Evolutionary conservation across 2,329 filamentous ascomycete genomes (phyloP).

Genomic region (Pezicula rhizophila): DNA sequence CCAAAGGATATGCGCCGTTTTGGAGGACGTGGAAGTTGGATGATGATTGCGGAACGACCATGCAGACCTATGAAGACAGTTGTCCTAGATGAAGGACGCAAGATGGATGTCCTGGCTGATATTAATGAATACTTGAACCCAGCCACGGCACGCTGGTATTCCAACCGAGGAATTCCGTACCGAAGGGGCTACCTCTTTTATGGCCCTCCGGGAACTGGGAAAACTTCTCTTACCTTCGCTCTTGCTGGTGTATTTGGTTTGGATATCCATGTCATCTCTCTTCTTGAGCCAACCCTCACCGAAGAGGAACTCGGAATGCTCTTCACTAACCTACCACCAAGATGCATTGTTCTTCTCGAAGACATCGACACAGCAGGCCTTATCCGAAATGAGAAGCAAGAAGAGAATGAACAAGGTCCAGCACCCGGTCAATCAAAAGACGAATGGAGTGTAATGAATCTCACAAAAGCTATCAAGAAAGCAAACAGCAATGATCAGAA

Average conservation of each 20-base stretch:
- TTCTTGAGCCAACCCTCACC: constrained; percentile 53
- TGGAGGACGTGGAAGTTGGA: constrained; percentile 42
- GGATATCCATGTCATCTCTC: constrained; percentile 58
- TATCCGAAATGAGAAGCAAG: constrained; percentile 31
- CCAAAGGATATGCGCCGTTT: constrained; percentile 40
- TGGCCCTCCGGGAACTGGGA: constrained; percentile 69
- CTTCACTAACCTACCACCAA: constrained; percentile 54
- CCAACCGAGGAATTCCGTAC: constrained; percentile 68
- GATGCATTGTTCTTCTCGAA: constrained; percentile 62
- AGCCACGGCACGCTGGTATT: constrained; percentile 65
- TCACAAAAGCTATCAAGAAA: constrained; percentile 38
- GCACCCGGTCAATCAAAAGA: constrained; percentile 13
- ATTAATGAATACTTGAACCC: constrained; percentile 76
- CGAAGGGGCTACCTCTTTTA: constrained; percentile 73
- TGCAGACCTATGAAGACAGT: constrained; percentile 70
- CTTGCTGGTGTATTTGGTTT: constrained; percentile 61
- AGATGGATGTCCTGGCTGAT: constrained; percentile 60
- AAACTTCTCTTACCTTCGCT: constrained; percentile 62
- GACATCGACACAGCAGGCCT: constrained; percentile 64
- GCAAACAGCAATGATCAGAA: constrained; percentile 28
- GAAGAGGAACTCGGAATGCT: constrained; percentile 55
- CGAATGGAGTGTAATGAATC: constrained; percentile 34
- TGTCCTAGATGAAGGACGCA: constrained; percentile 62
- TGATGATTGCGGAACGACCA: constrained; percentile 54
- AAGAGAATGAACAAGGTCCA: constrained; percentile 11